Evolutionary conservation across 768 basidiomycete species (phyloP).

Genomic region (Tulasnella sp.): DNA sequence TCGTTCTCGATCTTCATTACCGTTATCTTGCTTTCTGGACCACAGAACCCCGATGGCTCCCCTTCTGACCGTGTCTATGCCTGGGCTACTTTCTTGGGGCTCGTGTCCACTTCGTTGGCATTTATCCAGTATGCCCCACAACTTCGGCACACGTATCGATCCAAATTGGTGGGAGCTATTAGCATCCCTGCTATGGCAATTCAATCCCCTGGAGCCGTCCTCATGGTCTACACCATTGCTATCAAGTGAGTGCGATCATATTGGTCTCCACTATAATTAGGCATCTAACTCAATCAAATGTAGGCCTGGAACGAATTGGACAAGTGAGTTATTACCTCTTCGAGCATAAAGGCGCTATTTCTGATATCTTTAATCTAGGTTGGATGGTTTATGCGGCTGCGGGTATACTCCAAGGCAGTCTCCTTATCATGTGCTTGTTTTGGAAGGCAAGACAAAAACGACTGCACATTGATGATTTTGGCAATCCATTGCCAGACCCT

Average conservation of each 20-base stretch:
- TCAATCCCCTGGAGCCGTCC: conserved; percentile 75
- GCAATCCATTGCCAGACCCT: conserved; percentile 36
- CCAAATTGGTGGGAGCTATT: conserved; percentile 78
- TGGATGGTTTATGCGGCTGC: conserved; percentile 75
- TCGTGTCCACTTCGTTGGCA: conserved; percentile 65
- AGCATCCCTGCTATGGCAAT: conserved; percentile 95
- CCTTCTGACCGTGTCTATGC: conserved; percentile 30
- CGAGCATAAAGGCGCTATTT: background rate
- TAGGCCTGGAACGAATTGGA: conserved; percentile 75
- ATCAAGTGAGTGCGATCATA: conserved; percentile 35
- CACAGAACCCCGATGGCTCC: conserved; percentile 29
- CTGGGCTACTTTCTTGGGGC: conserved; percentile 83
- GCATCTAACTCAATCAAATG: background rate
- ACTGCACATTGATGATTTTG: conserved; percentile 82
- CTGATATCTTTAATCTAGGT: conserved; percentile 30
- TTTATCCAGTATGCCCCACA: conserved; percentile 83
- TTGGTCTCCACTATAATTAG: background rate
- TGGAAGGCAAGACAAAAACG: conserved; percentile 72
- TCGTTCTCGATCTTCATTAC: conserved; percentile 35
- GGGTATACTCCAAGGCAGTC: conserved; percentile 67
- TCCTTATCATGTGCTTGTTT: conserved; percentile 71
- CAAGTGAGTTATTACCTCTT: conserved; percentile 33
- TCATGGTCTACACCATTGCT: conserved; percentile 79
- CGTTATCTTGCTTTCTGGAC: conserved; percentile 38
- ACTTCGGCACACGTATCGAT: conserved; percentile 59